These are phyloP conservation scores for Diaporthe amygdali DNA, from an alignment of 2,329 filamentous ascomycete species.

Conservation along the genomic window DNA sequence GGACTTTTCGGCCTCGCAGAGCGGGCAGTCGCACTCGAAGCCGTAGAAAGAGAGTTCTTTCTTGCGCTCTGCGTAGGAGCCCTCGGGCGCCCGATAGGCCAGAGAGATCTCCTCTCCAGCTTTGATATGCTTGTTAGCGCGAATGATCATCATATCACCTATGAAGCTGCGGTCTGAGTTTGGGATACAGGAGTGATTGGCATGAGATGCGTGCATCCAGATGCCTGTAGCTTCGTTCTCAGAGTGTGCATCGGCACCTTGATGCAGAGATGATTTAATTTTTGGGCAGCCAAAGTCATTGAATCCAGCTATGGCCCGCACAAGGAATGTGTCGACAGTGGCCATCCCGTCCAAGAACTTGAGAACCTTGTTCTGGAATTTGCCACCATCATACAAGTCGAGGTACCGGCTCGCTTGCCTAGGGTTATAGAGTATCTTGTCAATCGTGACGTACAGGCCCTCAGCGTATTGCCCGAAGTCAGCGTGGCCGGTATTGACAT, in stretches of 20 bases:
- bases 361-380: conserved; percentile 11
- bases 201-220: conserved; percentile 34
- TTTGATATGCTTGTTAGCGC: conserved; percentile 43
- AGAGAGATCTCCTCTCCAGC: conserved; percentile 42
- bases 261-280: neutral
- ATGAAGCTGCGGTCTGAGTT: conserved; percentile 37
- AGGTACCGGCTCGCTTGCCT: conserved; percentile 24
- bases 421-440: conserved; percentile 28
- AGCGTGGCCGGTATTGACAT: neutral
- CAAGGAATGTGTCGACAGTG: conserved; percentile 27
- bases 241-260: neutral
- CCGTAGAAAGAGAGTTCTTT: conserved; percentile 26
- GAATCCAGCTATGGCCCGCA: conserved; percentile 22
- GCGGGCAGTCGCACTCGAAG: conserved; percentile 44
- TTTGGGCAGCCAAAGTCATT: conserved; percentile 27
- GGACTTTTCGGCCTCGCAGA: conserved; percentile 40
- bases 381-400: conserved; percentile 25
- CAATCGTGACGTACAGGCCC: conserved; percentile 4
- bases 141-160: conserved; percentile 37
- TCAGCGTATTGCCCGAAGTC: neutral
- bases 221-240: conserved; percentile 25
- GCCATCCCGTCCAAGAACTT: conserved; percentile 23
- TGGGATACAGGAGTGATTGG: conserved; percentile 38
- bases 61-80: neutral
- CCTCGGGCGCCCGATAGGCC: neutral